Percentiles rank a stretch among this genome's conserved stretches.
phyloP scores from a whole-genome alignment of 768 basidiomycete species.

The Sporobolomyces pararoseus region DNA sequence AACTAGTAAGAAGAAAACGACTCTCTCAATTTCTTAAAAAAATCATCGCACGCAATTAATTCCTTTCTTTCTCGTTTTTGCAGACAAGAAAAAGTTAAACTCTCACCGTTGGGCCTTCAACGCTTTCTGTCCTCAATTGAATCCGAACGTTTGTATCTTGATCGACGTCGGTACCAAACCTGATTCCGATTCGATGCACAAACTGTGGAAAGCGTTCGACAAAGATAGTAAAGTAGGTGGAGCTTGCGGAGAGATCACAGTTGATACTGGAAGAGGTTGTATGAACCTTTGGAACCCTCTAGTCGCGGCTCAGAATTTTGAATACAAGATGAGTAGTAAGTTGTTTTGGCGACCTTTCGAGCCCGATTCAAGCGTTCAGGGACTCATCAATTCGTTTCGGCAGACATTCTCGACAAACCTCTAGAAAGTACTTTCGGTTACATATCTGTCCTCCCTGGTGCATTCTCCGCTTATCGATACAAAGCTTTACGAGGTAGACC shows the following conservation, averaged over 20 bases:
- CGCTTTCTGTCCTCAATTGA: constrained; percentile 74
- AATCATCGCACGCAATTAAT: background rate
- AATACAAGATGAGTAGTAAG: constrained; percentile 62
- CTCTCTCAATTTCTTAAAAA: background rate
- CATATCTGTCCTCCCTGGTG: constrained; percentile 74
- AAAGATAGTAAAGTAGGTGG: constrained; percentile 32
- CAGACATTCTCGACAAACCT: constrained; percentile 45
- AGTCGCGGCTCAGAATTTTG: constrained; percentile 86
- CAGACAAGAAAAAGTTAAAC: constrained; percentile 40
- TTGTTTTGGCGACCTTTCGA: no score
- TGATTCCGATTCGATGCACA: constrained; percentile 76
- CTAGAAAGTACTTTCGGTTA: constrained; percentile 80
- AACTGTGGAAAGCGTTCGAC: constrained; percentile 89
- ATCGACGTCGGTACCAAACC: constrained; percentile 91
- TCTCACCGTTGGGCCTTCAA: constrained; percentile 95
- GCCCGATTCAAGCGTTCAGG: no score
- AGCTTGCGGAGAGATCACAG: constrained; percentile 86
- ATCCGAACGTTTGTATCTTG: constrained; percentile 79
- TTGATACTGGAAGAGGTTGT: constrained; percentile 15
- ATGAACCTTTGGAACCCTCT: constrained; percentile 73
- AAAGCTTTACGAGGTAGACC: constrained; percentile 61
- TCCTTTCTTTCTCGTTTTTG: background rate
- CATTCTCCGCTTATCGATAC: constrained; percentile 67
- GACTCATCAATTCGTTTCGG: background rate
- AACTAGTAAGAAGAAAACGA: background rate